Evolutionary conservation across 2,329 filamentous ascomycete genomes (phyloP).

Genomic region (Meredithiella fracta): DNA sequence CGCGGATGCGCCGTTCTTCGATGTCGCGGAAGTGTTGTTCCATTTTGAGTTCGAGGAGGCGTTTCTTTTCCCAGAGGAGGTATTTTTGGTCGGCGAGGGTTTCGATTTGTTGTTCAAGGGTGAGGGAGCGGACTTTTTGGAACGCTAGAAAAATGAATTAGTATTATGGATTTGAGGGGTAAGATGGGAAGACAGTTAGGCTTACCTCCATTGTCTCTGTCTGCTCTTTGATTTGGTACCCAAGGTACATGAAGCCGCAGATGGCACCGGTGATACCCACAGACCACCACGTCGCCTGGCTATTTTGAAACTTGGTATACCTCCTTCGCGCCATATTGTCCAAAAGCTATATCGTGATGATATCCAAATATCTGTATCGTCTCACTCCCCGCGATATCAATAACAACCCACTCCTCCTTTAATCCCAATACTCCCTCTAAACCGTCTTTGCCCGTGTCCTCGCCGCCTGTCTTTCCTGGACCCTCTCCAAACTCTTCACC

Average conservation of each 20-base stretch:
- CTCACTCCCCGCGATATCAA: no score
- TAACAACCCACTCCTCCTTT: neutral
- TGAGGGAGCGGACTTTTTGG: conserved; percentile 22
- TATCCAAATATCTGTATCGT: no score
- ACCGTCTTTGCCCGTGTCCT: conserved; percentile 3
- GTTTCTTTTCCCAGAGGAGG: conserved; percentile 2
- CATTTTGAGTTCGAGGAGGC: neutral
- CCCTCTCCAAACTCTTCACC: neutral
- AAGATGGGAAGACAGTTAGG: neutral
- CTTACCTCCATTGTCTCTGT: conserved; percentile 29
- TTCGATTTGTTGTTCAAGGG: conserved; percentile 29
- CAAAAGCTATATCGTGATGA: no score
- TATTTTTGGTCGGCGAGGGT: conserved; percentile 28
- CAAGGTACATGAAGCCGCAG: conserved; percentile 31
- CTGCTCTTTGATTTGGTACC: conserved; percentile 33
- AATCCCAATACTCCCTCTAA: conserved; percentile 13
- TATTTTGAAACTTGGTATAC: neutral
- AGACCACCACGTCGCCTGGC: conserved; percentile 18
- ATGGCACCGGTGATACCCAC: conserved; percentile 30
- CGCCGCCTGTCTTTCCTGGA: neutral
- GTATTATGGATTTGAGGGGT: neutral
- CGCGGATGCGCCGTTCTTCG: neutral
- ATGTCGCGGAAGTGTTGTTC: neutral
- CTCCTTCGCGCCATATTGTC: neutral
- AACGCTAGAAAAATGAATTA: conserved; percentile 18